Conservation (phyloP, 768 basidiomycete genomes). For the Russula virescens region DNA sequence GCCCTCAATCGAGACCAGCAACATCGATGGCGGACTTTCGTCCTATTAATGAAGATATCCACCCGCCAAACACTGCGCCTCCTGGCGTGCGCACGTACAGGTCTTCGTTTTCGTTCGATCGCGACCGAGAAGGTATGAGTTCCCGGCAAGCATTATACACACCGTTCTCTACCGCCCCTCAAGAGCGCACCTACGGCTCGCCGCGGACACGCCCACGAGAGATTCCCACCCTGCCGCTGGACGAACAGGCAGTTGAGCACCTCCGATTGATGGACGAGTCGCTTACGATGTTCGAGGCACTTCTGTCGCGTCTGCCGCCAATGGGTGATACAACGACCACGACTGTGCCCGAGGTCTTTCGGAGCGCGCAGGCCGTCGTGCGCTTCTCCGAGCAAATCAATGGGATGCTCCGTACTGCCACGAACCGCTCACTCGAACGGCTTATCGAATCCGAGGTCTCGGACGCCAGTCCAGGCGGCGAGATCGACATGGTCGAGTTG, state of each 20-base stretch:
- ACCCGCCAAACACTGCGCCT: slow-evolving; percentile 37
- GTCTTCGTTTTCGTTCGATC: slow-evolving; percentile 36
- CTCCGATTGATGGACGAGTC: slow-evolving; percentile 65
- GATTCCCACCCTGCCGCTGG: slow-evolving; percentile 8
- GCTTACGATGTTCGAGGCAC: slow-evolving; percentile 61
- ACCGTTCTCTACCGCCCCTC: slow-evolving; percentile 16
- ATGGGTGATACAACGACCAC: slow-evolving; percentile 37
- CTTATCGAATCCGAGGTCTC: slow-evolving; percentile 75
- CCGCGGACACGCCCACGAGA: slow-evolving; percentile 19
- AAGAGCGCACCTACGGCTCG: slow-evolving; percentile 24
- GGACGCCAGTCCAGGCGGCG: slow-evolving; percentile 33
- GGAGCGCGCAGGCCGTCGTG: slow-evolving; percentile 59
- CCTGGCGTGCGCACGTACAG: slow-evolving; percentile 38
- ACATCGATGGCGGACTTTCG: slow-evolving; percentile 35
- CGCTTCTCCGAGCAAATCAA: slow-evolving; percentile 64
- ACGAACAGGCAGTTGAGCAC: slow-evolving; percentile 44
- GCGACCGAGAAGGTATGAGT: slow-evolving; percentile 23
- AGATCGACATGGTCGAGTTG: slow-evolving; percentile 44
- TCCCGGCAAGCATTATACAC: slow-evolving; percentile 12
- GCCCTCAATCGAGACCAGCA: slow-evolving; percentile 23
- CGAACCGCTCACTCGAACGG: slow-evolving; percentile 56
- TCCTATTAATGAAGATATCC: slow-evolving; percentile 24
- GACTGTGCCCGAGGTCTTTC: slow-evolving; percentile 48
- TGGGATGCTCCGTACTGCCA: slow-evolving; percentile 49
- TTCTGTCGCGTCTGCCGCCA: slow-evolving; percentile 51